Evolutionary conservation across 306 rosid genomes (phyloP), one percentile per base, ranked within the genome.

Genomic region (Vachellia pachyceras): DNA sequence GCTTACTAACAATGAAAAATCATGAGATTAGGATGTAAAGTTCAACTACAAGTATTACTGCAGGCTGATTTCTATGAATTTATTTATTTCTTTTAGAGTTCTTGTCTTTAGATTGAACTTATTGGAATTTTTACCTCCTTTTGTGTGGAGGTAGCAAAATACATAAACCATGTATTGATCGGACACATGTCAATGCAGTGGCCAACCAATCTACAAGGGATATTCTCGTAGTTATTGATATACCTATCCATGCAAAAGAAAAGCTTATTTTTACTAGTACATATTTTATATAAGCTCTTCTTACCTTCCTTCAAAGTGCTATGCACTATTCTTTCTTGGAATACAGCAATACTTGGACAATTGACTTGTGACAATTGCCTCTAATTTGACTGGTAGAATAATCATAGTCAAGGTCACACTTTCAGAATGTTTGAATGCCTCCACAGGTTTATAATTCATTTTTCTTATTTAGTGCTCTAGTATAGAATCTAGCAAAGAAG

Each of bases 391-490:
- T 5, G n/a, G 7, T 80, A 41, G 37, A 20, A 25, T 23, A 22
- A 36, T 70, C 35, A 10, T 15, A 18, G 72, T 37, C 22, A 22
- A 6, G 23, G 73, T 69, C 73, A 69, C 17, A 10, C 18, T 20
- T n/a, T 10, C 49, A 4, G 42, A 10, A 14, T 42, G 37, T 3
- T 78, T 33, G 46, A 49, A 49, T 65, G 65, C 57, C 49, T 36
- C 14, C 33, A 3, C 39, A 6, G 72, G 80, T 42, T 78, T 84
- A 45, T 7, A 41, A 23, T 76, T 58, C 13, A 42, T 41, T 70
- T 65, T 75, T 84, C 74, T 14, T 58, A 45, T 60, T 80, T 79
- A 15, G 73, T 76, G 72, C 42, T 46, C 33, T 36, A 14, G 33
- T 81, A 66, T 49, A 41, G 25, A 66, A 57, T 64, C 29, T 37